Percentiles rank a stretch among this genome's conserved stretches.
Evolutionary conservation across 345 rosid genomes (phyloP).

Genomic region (Hibiscus trionum): DNA sequence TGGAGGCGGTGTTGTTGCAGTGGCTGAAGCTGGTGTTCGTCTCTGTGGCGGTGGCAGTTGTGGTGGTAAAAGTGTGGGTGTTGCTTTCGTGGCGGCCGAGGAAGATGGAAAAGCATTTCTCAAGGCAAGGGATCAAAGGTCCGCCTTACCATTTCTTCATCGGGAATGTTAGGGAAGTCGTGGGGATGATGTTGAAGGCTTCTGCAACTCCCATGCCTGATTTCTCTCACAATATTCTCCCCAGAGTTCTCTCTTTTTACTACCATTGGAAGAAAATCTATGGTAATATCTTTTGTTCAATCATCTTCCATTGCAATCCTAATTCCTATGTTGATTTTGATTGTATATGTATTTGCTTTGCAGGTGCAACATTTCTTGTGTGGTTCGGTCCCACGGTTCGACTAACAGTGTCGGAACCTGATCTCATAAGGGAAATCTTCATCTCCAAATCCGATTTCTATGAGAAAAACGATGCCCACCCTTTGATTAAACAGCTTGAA

Average conservation of each 20-base stretch:
- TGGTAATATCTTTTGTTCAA: slow-evolving; percentile 28
- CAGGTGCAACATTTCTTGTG: slow-evolving; percentile 68
- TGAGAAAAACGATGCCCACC: slow-evolving; percentile 49
- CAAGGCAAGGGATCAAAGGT: slow-evolving; percentile 87
- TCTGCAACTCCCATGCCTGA: slow-evolving; percentile 88
- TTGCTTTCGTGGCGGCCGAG: slow-evolving; percentile 90
- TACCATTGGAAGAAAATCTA: slow-evolving; percentile 97
- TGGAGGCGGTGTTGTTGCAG: slow-evolving; percentile 24
- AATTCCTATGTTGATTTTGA: background rate
- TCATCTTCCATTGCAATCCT: background rate
- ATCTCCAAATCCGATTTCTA: slow-evolving; percentile 60
- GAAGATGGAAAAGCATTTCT: slow-evolving; percentile 84
- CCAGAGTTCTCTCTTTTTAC: slow-evolving; percentile 88
- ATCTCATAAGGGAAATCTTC: slow-evolving; percentile 59
- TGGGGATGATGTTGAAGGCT: slow-evolving; percentile 84
- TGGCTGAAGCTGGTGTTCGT: slow-evolving; percentile 27
- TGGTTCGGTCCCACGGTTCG: slow-evolving; percentile 81
- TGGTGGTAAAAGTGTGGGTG: slow-evolving; percentile 41
- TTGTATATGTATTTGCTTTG: background rate
- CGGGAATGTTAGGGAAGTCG: slow-evolving; percentile 91
- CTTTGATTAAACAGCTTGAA: slow-evolving; percentile 47
- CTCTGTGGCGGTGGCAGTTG: slow-evolving; percentile 24
- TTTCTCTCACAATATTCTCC: slow-evolving; percentile 94
- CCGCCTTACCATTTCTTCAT: slow-evolving; percentile 97
- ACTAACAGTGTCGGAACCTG: slow-evolving; percentile 67